Percentiles rank a stretch among this genome's conserved stretches.
Evolutionary conservation across 2,329 filamentous ascomycete species (phyloP).

Genomic region (Ceratocystis harringtonii): DNA sequence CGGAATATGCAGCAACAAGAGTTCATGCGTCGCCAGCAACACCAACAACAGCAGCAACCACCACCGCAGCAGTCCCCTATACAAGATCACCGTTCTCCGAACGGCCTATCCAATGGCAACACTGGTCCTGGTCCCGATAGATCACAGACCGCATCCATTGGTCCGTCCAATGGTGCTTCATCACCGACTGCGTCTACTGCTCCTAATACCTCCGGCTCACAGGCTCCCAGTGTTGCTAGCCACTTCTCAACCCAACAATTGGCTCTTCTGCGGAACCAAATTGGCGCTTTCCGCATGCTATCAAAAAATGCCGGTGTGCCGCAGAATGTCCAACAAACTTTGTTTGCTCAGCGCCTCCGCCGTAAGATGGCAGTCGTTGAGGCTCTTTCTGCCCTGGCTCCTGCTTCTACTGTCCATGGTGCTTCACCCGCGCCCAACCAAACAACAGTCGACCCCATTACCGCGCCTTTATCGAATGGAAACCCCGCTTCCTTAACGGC

Average conservation of each 20-base stretch:
- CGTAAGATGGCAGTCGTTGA: constrained; percentile 34
- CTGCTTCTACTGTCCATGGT: constrained; percentile 18
- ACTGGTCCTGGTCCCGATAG: constrained; percentile 18
- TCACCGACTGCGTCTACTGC: constrained; percentile 17
- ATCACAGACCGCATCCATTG: constrained; percentile 3
- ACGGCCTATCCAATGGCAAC: constrained; percentile 14
- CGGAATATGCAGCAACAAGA: constrained; percentile 34
- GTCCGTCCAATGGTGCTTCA: constrained; percentile 9
- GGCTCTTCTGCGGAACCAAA: constrained; percentile 65
- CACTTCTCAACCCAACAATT: constrained; percentile 70
- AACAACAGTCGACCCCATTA: constrained; percentile 18
- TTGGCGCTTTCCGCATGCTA: constrained; percentile 78
- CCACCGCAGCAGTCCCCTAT: constrained; percentile 19
- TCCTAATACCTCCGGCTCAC: constrained; percentile 19
- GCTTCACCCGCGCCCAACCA: constrained; percentile 20
- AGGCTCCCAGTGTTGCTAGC: constrained; percentile 25
- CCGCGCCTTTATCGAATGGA: constrained; percentile 11
- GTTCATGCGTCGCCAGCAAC: constrained; percentile 30
- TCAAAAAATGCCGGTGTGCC: constrained; percentile 78
- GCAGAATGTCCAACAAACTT: constrained; percentile 59
- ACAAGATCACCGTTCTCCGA: constrained; percentile 21
- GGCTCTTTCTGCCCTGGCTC: constrained; percentile 25
- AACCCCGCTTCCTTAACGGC: constrained; percentile 20
- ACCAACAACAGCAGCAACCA: constrained; percentile 32
- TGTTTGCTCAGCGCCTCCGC: constrained; percentile 61